Base-by-base conservation (phyloP, 176 grass and related monocot genomes). In the maize (Zea mays) region DNA sequence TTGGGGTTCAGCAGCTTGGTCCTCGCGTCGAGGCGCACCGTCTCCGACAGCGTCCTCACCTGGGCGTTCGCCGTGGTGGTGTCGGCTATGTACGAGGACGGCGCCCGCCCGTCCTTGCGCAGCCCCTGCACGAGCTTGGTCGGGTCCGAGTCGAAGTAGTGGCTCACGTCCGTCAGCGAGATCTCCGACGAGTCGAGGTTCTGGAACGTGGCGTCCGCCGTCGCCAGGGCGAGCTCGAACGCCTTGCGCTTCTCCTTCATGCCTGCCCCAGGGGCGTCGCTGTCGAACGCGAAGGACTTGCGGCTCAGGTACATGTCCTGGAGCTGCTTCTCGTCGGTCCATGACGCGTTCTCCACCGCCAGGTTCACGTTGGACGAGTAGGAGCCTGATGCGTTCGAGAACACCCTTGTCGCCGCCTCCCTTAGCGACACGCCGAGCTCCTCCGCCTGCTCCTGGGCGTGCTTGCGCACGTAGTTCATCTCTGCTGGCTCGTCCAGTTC, bases 141-240 rank as follows among this genome's bases (percentile, higher is more conserved):
- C 14, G 96, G 96, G 61, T 99, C 96, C 0, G 96, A 99, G 55
- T 99, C 96, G 34, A 99, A 99, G 79, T 99, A 99, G 86, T 99
- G 96, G 92, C 96, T 99, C 59, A 99, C 96, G 58, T 99, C 96
- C n/a, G 96, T 99, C 19, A 99, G 74, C 3, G 96, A 99, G 74
- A 99, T 99, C 87, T 99, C 96, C 2, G 96, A 99, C 0, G 96
- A 99, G 77, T 99, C 96, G 39, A 99, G 86, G 87, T 99, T 99
- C 63, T 99, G 96, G 85, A 99, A 99, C 39, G 96, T 99, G 74
- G 96, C 92, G 15, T 95, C 96, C 6, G 96, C 96, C 6, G 96
- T 95, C 61, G 87, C 83, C 72, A 99, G 87, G 51, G 92, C 92
- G 65, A 95, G 89, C 81, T 99, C 96, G 64, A 99, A 99, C 8